Conservation (phyloP, 1,284 basidiomycete genomes). For the Thecaphora thlaspeos region DNA sequence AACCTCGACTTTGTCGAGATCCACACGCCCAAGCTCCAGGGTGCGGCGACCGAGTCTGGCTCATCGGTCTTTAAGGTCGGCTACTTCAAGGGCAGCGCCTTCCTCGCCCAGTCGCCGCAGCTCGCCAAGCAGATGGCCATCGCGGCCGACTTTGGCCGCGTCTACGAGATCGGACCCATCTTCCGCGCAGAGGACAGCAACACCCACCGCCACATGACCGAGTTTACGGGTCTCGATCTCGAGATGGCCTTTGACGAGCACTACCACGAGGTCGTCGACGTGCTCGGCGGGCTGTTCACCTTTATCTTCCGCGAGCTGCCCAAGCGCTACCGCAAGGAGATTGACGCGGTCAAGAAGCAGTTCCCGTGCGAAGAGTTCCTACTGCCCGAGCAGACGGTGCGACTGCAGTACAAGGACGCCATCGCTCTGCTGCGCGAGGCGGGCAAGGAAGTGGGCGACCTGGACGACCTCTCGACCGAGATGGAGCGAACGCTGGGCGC, state of each 20-base stretch:
- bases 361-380: constrained; percentile 70
- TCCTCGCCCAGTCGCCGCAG: constrained; percentile 93
- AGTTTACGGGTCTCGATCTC: constrained; percentile 97
- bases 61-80: constrained; percentile 95
- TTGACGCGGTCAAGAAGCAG: constrained; percentile 77
- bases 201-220: constrained; percentile 96
- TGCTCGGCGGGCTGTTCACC: constrained; percentile 54
- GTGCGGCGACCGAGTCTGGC: constrained; percentile 93
- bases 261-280: constrained; percentile 73
- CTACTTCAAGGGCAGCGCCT: constrained; percentile 96
- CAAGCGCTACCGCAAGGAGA: constrained; percentile 74
- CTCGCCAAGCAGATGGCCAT: constrained; percentile 99
- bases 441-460: constrained; percentile 50
- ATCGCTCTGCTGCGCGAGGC: constrained; percentile 51
- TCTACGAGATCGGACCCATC: constrained; percentile 90
- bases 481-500: constrained; percentile 51
- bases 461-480: constrained; percentile 56
- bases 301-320: constrained; percentile 57
- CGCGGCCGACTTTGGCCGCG: constrained; percentile 93
- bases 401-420: constrained; percentile 52
- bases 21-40: constrained; percentile 95
- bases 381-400: constrained; percentile 51
- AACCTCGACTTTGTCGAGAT: constrained; percentile 83
- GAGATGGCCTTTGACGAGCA: constrained; percentile 99
- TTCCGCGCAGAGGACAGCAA: constrained; percentile 99